Evolutionary conservation across 148 eudicot species (phyloP).

Genomic region (Vaccinium myrtillus): DNA sequence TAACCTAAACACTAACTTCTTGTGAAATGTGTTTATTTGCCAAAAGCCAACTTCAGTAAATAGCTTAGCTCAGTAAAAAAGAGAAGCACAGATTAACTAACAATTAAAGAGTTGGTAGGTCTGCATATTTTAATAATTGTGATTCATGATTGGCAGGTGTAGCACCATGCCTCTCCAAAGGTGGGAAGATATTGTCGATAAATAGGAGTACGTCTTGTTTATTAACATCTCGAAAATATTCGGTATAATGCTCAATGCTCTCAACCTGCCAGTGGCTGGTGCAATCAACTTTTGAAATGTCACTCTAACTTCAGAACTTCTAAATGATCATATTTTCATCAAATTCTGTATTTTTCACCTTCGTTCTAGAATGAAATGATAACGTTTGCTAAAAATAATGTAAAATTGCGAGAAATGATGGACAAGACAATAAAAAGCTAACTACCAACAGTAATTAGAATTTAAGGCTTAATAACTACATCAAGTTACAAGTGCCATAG

Average conservation of each 20-base stretch:
- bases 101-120: not conserved
- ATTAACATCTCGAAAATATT: no score
- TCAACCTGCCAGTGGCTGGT: not conserved
- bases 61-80: not conserved
- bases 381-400: not conserved
- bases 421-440: not conserved
- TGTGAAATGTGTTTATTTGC: not conserved
- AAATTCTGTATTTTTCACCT: not conserved
- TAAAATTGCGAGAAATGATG: not conserved
- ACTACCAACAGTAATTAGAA: not conserved
- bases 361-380: not conserved
- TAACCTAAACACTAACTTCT: not conserved
- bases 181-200: no score
- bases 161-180: not conserved
- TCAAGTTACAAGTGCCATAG: not conserved
- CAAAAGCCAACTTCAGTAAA: not conserved
- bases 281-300: not conserved
- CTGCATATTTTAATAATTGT: not conserved
- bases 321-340: not conserved
- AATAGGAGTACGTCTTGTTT: no score
- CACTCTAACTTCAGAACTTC: conserved; percentile 1
- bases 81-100: not conserved
- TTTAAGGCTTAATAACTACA: not conserved
- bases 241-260: not conserved
- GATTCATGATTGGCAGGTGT: not conserved